A percentile compares a stretch with the other conserved stretches of the same genome.
These are phyloP conservation scores for Fraxinus anomala DNA, from an alignment of 257 asterid genomes.

Conservation along the genomic window DNA sequence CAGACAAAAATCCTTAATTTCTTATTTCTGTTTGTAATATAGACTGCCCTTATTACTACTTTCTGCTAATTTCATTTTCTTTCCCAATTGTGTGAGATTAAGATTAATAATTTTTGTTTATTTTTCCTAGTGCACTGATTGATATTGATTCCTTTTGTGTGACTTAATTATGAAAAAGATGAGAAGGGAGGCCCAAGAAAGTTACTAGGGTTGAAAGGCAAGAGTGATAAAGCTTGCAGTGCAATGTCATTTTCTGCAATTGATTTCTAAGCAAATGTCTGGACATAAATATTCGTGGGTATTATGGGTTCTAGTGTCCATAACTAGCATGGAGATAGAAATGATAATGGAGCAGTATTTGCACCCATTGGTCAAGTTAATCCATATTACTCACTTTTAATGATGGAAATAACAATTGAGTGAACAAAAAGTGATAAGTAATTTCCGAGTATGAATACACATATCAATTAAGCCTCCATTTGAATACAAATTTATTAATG, in stretches of 20 bases:
- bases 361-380: too few species aligned
- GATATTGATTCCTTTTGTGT: not conserved
- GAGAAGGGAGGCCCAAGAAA: slow-evolving; percentile 8
- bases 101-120: not conserved
- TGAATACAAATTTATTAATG: too few species aligned
- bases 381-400: too few species aligned
- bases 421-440: too few species aligned
- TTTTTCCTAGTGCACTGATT: not conserved
- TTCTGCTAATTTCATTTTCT: not conserved
- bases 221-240: slow-evolving; percentile 49
- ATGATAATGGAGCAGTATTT: too few species aligned
- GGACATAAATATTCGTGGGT: slow-evolving; percentile 46
- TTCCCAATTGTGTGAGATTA: not conserved
- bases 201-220: slow-evolving; percentile 42
- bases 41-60: slow-evolving; percentile 1
- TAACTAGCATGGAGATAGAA: not conserved
- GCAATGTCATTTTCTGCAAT: slow-evolving; percentile 66
- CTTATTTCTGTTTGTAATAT: slow-evolving; percentile 18
- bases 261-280: slow-evolving; percentile 46
- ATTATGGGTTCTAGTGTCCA: slow-evolving; percentile 19
- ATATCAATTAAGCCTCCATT: too few species aligned
- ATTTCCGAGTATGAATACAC: too few species aligned
- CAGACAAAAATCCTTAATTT: slow-evolving; percentile 4
- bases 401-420: too few species aligned
- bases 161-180: not conserved